Evolutionary conservation across 2,329 filamentous ascomycete species (phyloP).

Genomic region (Fulvia fulva): DNA sequence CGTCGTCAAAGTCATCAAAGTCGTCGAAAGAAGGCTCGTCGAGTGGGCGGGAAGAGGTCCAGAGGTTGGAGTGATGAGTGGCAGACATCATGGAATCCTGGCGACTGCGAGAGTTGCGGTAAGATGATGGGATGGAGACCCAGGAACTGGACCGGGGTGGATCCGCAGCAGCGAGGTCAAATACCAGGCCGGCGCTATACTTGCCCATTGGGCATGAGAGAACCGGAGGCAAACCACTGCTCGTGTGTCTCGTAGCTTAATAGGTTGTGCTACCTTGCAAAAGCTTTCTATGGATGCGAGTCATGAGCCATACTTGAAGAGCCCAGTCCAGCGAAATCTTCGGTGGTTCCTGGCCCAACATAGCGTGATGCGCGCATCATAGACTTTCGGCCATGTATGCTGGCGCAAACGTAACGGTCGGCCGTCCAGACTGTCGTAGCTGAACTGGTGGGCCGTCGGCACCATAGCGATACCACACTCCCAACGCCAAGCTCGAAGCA

Average conservation of each 20-base stretch:
- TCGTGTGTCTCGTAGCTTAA: neutral
- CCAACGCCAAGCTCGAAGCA: conserved; percentile 2
- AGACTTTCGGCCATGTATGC: neutral
- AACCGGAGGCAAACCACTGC: neutral
- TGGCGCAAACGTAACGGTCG: neutral
- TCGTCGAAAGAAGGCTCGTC: neutral
- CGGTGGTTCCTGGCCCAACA: neutral
- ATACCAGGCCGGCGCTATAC: neutral
- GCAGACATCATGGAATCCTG: neutral
- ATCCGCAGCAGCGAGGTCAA: neutral
- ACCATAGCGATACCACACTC: neutral
- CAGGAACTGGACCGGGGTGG: neutral
- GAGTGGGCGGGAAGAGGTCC: neutral
- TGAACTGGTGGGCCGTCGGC: neutral
- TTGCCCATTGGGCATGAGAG: neutral
- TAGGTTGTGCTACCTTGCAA: neutral
- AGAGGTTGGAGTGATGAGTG: neutral
- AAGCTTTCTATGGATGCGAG: neutral
- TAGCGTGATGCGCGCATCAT: neutral
- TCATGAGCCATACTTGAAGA: neutral
- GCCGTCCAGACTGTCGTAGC: neutral
- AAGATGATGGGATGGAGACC: neutral
- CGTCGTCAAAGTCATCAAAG: neutral
- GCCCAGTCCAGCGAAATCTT: neutral
- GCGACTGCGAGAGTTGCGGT: neutral